Conservation (phyloP, 225 moss, liverwort and hornwort species). For the Anthoceros angustus region DNA sequence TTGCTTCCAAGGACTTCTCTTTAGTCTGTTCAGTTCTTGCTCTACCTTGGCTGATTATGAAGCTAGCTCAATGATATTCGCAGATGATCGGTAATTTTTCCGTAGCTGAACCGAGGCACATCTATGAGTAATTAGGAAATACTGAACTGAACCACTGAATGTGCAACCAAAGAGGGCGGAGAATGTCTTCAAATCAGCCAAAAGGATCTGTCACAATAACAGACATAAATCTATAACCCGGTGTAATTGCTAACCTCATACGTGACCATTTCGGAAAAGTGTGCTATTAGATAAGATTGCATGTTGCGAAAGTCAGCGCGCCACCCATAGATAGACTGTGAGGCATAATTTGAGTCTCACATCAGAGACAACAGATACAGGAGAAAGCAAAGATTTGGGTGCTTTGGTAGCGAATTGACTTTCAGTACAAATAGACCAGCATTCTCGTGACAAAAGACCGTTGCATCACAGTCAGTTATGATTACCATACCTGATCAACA, state of each 20-base stretch:
- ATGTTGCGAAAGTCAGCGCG: slow-evolving; percentile 32
- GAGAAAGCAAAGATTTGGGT: neutral
- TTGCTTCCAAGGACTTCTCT: slow-evolving; percentile 10
- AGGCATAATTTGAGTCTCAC: neutral
- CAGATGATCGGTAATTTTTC: slow-evolving; percentile 35
- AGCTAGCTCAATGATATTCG: slow-evolving; percentile 22
- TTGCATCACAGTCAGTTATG: too few species aligned
- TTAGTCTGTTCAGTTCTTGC: slow-evolving; percentile 11
- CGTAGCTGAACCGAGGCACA: slow-evolving; percentile 12
- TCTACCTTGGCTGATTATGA: slow-evolving; percentile 12
- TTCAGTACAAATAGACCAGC: too few species aligned
- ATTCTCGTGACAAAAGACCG: too few species aligned
- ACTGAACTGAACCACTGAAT: neutral
- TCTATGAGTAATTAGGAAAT: neutral
- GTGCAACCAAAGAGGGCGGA: neutral
- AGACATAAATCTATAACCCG: neutral
- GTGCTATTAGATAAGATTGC: slow-evolving; percentile 14
- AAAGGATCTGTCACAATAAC: neutral
- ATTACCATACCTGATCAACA: slow-evolving; percentile 25
- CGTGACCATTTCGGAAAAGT: slow-evolving; percentile 24
- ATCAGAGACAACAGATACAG: neutral
- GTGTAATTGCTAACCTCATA: slow-evolving; percentile 16
- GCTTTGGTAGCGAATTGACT: too few species aligned
- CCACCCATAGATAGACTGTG: slow-evolving; percentile 36
- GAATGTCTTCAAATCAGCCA: too few species aligned